Percentiles rank a stretch among this genome's conserved stretches.
These are phyloP conservation scores for Eucalyptus regnans DNA, from an alignment of 345 rosid genomes.

Conservation along the genomic window DNA sequence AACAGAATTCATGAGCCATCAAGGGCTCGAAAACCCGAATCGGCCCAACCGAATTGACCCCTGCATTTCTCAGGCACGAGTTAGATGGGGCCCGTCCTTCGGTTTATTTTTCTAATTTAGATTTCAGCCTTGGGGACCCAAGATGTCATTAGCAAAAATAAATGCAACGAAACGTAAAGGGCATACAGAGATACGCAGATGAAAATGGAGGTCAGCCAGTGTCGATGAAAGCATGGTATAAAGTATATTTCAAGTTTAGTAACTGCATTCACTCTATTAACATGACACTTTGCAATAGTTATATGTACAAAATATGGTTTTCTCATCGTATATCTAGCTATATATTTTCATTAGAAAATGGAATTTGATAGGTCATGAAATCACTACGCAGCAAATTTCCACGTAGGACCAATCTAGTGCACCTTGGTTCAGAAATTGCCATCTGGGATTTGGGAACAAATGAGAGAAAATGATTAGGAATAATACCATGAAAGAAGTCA, in stretches of 20 bases:
- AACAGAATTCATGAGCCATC: too few relatives aligned
- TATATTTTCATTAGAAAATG: neutral
- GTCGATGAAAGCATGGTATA: neutral
- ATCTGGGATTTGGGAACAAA: too few relatives aligned
- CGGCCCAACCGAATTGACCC: too few relatives aligned
- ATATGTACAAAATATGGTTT: too few relatives aligned
- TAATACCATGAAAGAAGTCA: too few relatives aligned
- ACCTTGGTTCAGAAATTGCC: neutral
- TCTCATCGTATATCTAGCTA: too few relatives aligned
- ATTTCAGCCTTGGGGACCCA: neutral
- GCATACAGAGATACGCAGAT: neutral
- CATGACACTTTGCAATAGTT: neutral
- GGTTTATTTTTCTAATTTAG: too few relatives aligned
- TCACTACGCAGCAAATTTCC: neutral
- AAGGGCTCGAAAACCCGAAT: too few relatives aligned
- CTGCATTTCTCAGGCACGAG: too few relatives aligned
- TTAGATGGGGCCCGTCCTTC: neutral
- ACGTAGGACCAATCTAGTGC: neutral
- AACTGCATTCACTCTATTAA: neutral
- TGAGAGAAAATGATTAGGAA: too few relatives aligned
- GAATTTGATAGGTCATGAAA: neutral
- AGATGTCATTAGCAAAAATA: neutral
- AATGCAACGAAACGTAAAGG: neutral
- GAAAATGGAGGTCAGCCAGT: neutral
- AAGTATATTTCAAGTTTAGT: too few relatives aligned